Evolutionary conservation across 805 yeast genomes (phyloP).

Genomic region (Metschnikowia corniflorae): DNA sequence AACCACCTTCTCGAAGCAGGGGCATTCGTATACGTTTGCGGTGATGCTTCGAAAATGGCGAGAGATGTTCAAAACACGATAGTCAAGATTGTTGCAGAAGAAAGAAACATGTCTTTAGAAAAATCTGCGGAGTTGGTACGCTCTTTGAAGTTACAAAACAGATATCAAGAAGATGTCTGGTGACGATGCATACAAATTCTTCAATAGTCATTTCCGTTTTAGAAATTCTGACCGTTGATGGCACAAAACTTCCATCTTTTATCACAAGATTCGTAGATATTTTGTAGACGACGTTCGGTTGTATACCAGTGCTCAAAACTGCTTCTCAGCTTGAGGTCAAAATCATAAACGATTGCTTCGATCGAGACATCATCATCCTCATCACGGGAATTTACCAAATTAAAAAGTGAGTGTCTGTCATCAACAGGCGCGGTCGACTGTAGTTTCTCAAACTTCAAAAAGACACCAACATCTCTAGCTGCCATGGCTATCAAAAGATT

Average conservation of each 20-base stretch:
- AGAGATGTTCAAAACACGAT: slow-evolving; percentile 81
- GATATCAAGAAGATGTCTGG: slow-evolving; percentile 98
- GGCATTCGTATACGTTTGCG: slow-evolving; percentile 92
- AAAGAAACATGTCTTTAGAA: slow-evolving; percentile 59
- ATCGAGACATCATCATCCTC: slow-evolving; percentile 14
- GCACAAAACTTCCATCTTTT: no score
- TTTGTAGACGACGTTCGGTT: slow-evolving; percentile 35
- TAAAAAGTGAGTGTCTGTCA: background rate
- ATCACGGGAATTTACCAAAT: no score
- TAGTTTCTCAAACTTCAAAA: slow-evolving; percentile 27
- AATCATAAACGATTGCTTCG: slow-evolving; percentile 41
- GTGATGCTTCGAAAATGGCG: slow-evolving; percentile 95
- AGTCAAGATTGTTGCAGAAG: slow-evolving; percentile 55
- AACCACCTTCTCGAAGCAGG: slow-evolving; percentile 58
- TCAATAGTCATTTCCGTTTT: no score
- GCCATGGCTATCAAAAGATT: slow-evolving; percentile 47
- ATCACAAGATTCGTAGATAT: slow-evolving; percentile 4
- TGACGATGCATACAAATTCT: no score
- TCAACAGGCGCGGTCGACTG: background rate
- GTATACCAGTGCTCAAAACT: slow-evolving; percentile 46
- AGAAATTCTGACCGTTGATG: no score
- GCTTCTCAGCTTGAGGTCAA: slow-evolving; percentile 44
- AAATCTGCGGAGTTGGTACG: slow-evolving; percentile 76
- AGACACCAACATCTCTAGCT: slow-evolving; percentile 53
- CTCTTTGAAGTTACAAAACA: slow-evolving; percentile 74